These are phyloP conservation scores for Cicer judaicum DNA, from an alignment of 306 rosid genomes.

Conservation along the genomic window DNA sequence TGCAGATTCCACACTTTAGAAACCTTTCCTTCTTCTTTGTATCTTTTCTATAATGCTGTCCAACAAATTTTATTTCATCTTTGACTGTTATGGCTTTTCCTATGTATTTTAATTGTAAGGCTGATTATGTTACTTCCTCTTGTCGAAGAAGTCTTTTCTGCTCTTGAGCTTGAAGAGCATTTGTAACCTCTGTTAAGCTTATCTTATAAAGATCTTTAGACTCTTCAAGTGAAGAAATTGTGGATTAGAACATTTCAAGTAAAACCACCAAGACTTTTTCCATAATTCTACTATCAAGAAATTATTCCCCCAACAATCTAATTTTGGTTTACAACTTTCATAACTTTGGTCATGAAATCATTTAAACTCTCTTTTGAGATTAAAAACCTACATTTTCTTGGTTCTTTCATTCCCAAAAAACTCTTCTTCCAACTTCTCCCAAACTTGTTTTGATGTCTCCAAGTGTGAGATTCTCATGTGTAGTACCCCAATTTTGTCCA, in stretches of 20 bases:
- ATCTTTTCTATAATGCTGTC: not conserved
- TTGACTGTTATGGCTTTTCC: not conserved
- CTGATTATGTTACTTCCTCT: not conserved
- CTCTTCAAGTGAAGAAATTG: not conserved
- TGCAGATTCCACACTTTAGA: not conserved
- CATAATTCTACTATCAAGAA: not conserved
- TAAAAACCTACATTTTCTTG: not conserved
- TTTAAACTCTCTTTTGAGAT: not conserved
- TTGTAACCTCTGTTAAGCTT: not conserved
- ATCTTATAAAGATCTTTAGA: not conserved
- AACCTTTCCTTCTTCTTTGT: no score
- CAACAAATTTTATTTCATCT: not conserved
- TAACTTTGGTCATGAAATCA: not conserved
- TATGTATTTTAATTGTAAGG: not conserved
- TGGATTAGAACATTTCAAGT: not conserved
- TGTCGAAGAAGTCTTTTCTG: not conserved
- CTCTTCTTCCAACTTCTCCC: no score
- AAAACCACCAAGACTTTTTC: not conserved
- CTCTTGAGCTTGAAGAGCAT: conserved; percentile 13
- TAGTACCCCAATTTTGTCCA: no score
- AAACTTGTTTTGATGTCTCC: no score
- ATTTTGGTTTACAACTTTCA: conserved; percentile 6
- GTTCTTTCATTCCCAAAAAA: no score
- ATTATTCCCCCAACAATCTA: not conserved
- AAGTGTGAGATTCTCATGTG: not conserved